phyloP scores from a whole-genome alignment of 306 rosid species.

The Prunus campanulata region DNA sequence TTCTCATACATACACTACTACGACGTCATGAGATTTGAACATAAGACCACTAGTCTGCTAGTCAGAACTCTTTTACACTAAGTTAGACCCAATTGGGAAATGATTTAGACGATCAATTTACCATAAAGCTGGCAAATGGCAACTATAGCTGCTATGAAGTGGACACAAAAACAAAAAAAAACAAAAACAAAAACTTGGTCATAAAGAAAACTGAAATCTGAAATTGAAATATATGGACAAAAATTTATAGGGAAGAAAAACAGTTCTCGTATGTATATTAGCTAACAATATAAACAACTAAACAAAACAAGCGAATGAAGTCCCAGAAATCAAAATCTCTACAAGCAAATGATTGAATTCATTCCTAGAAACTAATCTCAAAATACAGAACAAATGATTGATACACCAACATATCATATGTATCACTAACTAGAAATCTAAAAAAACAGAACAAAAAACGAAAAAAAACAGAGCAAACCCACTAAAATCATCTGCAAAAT shows the following conservation, averaged over 20 bases:
- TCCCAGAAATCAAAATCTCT: neutral
- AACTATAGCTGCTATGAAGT: neutral
- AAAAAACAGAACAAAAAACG: no score
- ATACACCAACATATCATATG: neutral
- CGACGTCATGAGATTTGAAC: no score
- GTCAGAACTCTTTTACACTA: rapidly evolving
- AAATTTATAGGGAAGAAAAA: neutral
- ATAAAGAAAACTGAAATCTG: neutral
- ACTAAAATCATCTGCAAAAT: slow-evolving; percentile 23
- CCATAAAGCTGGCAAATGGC: slow-evolving; percentile 2
- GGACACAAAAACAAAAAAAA: neutral
- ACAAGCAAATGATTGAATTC: neutral
- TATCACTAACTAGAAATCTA: no score
- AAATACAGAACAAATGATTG: neutral
- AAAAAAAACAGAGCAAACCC: neutral
- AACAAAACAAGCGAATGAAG: neutral
- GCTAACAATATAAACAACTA: no score
- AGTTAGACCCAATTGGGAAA: no score
- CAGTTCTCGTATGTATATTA: no score
- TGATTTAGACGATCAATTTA: neutral
- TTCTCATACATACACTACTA: no score
- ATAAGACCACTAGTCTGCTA: no score
- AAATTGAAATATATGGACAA: neutral
- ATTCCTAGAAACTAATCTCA: slow-evolving; percentile 9
- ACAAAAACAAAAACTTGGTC: neutral